These are phyloP conservation scores for Pseudogymnoascus sp. DNA, from an alignment of 2,329 filamentous ascomycete species.

Conservation along the genomic window DNA sequence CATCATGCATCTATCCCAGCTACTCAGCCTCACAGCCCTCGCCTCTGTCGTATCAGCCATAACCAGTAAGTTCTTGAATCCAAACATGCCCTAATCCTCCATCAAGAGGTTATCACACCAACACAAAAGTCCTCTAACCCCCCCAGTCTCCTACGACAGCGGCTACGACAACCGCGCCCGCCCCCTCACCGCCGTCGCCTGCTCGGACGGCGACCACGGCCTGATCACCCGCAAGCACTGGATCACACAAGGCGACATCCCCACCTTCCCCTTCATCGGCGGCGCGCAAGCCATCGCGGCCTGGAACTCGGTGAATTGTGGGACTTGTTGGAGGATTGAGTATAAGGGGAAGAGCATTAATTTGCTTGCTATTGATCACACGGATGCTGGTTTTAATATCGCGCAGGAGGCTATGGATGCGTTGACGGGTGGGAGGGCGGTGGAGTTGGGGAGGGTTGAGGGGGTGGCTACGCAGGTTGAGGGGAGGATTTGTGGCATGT, in stretches of 20 bases:
- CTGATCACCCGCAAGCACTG: slow-evolving; percentile 52
- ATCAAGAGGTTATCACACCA: neutral
- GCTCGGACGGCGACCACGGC: slow-evolving; percentile 60
- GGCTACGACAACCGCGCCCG: slow-evolving; percentile 56
- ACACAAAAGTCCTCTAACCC: neutral
- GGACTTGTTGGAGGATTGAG: slow-evolving; percentile 48
- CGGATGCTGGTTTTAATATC: slow-evolving; percentile 45
- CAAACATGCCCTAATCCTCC: neutral
- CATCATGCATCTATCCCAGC: neutral
- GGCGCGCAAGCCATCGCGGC: slow-evolving; percentile 42
- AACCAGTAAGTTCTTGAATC: neutral
- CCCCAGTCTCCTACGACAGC: slow-evolving; percentile 57
- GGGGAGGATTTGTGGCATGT: slow-evolving; percentile 34
- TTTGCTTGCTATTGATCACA: slow-evolving; percentile 47
- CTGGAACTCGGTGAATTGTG: slow-evolving; percentile 48
- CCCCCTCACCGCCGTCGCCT: slow-evolving; percentile 49
- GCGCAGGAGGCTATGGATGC: slow-evolving; percentile 46
- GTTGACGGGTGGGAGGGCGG: slow-evolving; percentile 44
- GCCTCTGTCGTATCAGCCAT: neutral
- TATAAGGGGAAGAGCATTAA: slow-evolving; percentile 44
- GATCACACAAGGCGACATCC: slow-evolving; percentile 43
- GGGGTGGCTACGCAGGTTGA: slow-evolving; percentile 39
- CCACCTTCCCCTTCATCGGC: slow-evolving; percentile 46
- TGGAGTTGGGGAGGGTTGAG: slow-evolving; percentile 42
- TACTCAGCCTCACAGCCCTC: neutral